Evolutionary conservation across 805 yeast species (phyloP).

Genomic region (Saccharomycopsis schoenii): DNA sequence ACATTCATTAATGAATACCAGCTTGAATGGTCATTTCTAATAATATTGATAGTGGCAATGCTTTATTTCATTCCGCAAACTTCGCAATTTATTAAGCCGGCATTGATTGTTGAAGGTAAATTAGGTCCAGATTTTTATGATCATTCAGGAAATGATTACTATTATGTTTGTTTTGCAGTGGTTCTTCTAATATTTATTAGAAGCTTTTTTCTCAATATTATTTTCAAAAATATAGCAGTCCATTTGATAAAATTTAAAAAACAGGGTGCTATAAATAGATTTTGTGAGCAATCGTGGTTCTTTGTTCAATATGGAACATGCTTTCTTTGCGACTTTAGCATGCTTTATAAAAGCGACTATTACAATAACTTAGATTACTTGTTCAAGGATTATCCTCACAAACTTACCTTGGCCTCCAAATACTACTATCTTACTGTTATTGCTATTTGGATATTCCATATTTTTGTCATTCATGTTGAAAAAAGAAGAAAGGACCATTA

Average conservation of each 20-base stretch:
- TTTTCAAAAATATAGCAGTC: conserved; percentile 48
- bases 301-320: conserved; percentile 47
- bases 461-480: conserved; percentile 68
- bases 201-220: conserved; percentile 46
- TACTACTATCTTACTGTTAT: conserved; percentile 61
- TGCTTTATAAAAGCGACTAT: conserved; percentile 52
- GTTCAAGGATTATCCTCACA: conserved; percentile 55
- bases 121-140: conserved; percentile 31
- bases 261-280: conserved; percentile 49
- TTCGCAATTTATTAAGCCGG: not conserved
- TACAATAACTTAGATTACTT: conserved; percentile 46
- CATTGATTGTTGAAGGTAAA: conserved; percentile 9
- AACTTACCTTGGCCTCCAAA: conserved; percentile 45
- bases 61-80: conserved; percentile 8
- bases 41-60: not conserved
- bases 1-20: conserved; percentile 1
- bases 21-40: conserved; percentile 3
- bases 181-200: conserved; percentile 49
- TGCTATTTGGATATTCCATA: conserved; percentile 76
- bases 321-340: conserved; percentile 44
- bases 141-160: conserved; percentile 46
- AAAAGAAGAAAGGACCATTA: conserved; percentile 68
- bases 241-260: conserved; percentile 33
- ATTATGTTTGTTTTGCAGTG: conserved; percentile 44
- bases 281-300: conserved; percentile 84